A percentile compares a stretch with the other conserved stretches of the same genome.
These are phyloP conservation scores for Pleurotus ostreatus DNA, from an alignment of 768 basidiomycete species.

Conservation along the genomic window DNA sequence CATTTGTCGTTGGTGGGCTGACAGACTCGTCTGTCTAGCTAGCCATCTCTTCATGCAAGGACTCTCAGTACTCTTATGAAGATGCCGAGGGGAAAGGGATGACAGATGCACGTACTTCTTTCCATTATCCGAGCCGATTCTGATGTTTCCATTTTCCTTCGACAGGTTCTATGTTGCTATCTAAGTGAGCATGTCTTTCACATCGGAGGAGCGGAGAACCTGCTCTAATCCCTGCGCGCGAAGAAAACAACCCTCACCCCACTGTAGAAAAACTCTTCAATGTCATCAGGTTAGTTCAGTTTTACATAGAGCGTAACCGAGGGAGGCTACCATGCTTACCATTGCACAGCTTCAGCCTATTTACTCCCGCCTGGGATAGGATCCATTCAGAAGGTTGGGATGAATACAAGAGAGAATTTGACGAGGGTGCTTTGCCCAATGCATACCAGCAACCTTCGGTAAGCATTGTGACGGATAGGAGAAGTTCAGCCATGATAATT, in stretches of 20 bases:
- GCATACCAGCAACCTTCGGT: conserved; percentile 2
- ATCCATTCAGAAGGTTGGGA: not conserved
- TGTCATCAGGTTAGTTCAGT: not conserved
- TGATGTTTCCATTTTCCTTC: not conserved
- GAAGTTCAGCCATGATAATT: not conserved
- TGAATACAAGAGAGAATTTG: not conserved
- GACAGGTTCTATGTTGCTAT: not conserved
- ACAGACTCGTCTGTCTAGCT: not conserved
- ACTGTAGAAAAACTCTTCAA: not conserved
- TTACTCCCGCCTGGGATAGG: not conserved
- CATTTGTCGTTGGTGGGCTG: not conserved
- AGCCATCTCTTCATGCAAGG: conserved; percentile 2
- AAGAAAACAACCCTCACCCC: not conserved
- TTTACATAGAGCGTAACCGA: not conserved
- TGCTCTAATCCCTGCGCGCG: not conserved
- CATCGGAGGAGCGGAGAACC: not conserved
- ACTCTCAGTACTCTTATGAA: conserved; percentile 1
- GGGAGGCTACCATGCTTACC: not conserved
- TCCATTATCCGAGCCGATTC: not conserved
- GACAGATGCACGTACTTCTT: not conserved
- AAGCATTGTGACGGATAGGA: not conserved
- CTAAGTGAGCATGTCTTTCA: not conserved
- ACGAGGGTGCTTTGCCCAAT: not conserved
- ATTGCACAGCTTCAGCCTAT: not conserved
- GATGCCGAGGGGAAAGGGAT: not conserved